Percentiles rank a stretch among this genome's conserved stretches.
phyloP scores from a whole-genome alignment of 2,329 filamentous ascomycete genomes.

The Cryoendolithus antarcticus region DNA sequence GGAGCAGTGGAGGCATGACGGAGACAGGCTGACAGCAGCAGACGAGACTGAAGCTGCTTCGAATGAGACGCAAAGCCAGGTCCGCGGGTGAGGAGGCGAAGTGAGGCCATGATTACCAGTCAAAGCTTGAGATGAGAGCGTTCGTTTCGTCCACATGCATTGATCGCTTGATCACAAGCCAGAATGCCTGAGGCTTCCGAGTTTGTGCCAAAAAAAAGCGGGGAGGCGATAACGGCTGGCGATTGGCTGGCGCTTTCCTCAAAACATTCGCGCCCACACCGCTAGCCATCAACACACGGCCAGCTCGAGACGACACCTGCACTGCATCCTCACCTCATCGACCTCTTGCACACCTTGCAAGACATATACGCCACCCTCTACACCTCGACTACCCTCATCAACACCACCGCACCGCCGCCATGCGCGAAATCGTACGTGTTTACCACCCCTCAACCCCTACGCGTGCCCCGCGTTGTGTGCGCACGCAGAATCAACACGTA shows the following conservation, averaged over 20 bases:
- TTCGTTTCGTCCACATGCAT: no score
- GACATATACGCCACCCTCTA: slow-evolving; percentile 11
- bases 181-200: no score
- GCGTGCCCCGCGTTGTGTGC: slow-evolving; percentile 32
- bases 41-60: no score
- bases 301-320: slow-evolving; percentile 1
- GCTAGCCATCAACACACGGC: slow-evolving; percentile 3
- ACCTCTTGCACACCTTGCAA: slow-evolving; percentile 6
- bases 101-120: no score
- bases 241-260: background rate
- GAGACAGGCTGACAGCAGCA: slow-evolving; percentile 4
- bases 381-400: no score
- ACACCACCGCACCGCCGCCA: slow-evolving; percentile 28
- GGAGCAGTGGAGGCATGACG: slow-evolving; percentile 22
- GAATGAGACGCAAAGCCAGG: no score
- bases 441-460: slow-evolving; percentile 11
- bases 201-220: no score
- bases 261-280: slow-evolving; percentile 7
- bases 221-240: no score
- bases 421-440: slow-evolving; percentile 57
- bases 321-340: slow-evolving; percentile 4
- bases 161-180: no score
- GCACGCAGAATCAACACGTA: slow-evolving; percentile 35
- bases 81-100: no score
- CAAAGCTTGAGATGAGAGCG: no score